Base-by-base conservation (phyloP, 2,329 filamentous ascomycete species). In the Cadophora luteo-olivacea region DNA sequence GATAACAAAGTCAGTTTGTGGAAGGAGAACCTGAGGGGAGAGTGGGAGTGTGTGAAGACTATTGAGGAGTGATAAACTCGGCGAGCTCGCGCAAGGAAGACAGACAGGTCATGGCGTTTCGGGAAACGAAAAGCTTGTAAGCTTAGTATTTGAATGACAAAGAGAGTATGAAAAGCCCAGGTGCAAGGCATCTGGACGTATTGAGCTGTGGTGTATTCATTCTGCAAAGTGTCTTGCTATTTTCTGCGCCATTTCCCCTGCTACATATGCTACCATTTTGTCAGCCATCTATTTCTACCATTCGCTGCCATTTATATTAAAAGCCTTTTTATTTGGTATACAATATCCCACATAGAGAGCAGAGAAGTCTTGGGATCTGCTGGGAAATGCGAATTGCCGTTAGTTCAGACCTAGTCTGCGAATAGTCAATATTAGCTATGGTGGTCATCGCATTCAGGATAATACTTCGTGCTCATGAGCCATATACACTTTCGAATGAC, bases 1-100 rank as follows among this genome's bases (percentile, higher is more conserved):
- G 95, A 99, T 82, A 99, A 99, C 85, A 94, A 97, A 83, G 94
- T 99, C 66, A 97, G 91, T 65, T 82, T 99, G 80, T 99, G 95
- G 95, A 99, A 98, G 87, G 96, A 99, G 87, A 97, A 97, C 79
- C 84, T 99, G 75, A 92, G 92, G 79, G 96, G 96, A 66, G 93
- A 97, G 78, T 99, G 96, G 96, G 94, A 98, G 82, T 93, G 92
- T 77, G 93, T 98, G 73, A 97, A 97, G 87, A 94, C 93, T 69
- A 94, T 99, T 79, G 95, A 97, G 80, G 93, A 97, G 83, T 97
- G 64, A 62, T 61, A 66, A 66, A 45, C 54, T 45, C n/a, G 66
- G 58, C 55, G 29, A 64, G 36, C 48, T 66, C 58, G 38, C 55
- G 61, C 65, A 52, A 61, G 72, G 67, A 62, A 65, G 61, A 57